Evolutionary conservation across 768 basidiomycete genomes (phyloP), one percentile per base, ranked within the genome.

Genomic region (Xerocomus potaroensis): DNA sequence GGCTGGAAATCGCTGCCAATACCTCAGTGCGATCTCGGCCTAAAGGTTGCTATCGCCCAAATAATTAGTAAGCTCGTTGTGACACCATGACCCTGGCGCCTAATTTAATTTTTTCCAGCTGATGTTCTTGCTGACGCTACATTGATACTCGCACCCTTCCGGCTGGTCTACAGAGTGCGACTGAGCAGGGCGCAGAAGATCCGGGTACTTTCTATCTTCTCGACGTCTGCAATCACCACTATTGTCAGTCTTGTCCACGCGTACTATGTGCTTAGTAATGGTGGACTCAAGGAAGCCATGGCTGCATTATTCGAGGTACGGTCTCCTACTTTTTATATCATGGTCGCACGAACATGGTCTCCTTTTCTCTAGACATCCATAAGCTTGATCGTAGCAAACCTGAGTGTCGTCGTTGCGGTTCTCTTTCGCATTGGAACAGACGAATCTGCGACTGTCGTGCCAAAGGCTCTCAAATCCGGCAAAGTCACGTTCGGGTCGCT

Each of bases 401-500:
- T 43, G 15, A 43, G 22, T 8, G 41, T 48, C 6, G 47, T 48
- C 21, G 33, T 42, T 8, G 47, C 47, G 8, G 34, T 48, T 34
- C 27, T 48, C 40, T 48, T 48, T 41, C 47, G 47, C 47, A 48
- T 48, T 22, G 34, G 34, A 7, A 21, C 47, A 2, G 47, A 48
- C 16, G 47, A 48, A 6, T 16, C 33, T 3, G 24, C 33, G 4
- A 24, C 16, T 11, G 33, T 43, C 14, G 30, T 16, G 16, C 42
- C 33, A 3, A 34, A 35, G 3, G n/a, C 24, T 6, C 23, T 43
- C 33, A 26, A 14, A 19, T 35, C 42, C 16, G n/a, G n/a, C n/a
- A 12, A 7, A 8, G 5, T 34, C 23, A 43, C 42, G 1, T 43
- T 43, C 16, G 42, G 42, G 6, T 34, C 42, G 6, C 10, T 11